phyloP scores from a whole-genome alignment of 225 moss, liverwort and hornwort species.

The Polytrichum formosum region DNA sequence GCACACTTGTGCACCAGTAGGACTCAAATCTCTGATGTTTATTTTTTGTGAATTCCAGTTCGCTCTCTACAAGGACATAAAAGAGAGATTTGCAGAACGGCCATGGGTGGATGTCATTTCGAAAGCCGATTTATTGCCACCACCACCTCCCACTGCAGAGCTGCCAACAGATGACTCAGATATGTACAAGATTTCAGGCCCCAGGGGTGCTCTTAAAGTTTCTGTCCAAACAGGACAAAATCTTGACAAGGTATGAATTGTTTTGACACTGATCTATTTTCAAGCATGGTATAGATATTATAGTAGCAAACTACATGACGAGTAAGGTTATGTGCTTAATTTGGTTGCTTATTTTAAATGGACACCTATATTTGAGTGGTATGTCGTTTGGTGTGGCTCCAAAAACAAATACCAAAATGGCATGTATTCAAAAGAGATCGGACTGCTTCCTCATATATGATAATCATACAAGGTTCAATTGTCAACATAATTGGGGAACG shows the following conservation, averaged over 20 bases:
- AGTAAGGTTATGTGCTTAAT: no score
- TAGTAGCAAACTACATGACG: no score
- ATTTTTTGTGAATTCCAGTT: conserved; percentile 42
- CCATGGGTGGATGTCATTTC: conserved; percentile 98
- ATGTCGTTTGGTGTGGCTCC: no score
- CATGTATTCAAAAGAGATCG: no score
- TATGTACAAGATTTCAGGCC: conserved; percentile 60
- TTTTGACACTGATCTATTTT: no score
- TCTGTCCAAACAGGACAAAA: conserved; percentile 83
- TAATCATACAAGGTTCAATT: no score
- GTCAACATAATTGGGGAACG: no score
- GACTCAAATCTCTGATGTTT: background rate
- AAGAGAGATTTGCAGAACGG: conserved; percentile 62
- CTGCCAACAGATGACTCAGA: conserved; percentile 30
- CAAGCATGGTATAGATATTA: background rate
- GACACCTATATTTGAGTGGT: no score
- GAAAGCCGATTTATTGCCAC: conserved; percentile 77
- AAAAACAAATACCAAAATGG: no score
- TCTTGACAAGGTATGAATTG: conserved; percentile 60
- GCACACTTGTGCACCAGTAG: background rate
- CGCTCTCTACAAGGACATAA: conserved; percentile 69
- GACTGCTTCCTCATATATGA: no score
- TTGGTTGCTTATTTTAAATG: no score
- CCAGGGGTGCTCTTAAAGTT: conserved; percentile 69
- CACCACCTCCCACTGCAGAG: conserved; percentile 27